These are phyloP conservation scores for Wallemia mellicola DNA, from an alignment of 1,284 basidiomycete species.

Conservation along the genomic window DNA sequence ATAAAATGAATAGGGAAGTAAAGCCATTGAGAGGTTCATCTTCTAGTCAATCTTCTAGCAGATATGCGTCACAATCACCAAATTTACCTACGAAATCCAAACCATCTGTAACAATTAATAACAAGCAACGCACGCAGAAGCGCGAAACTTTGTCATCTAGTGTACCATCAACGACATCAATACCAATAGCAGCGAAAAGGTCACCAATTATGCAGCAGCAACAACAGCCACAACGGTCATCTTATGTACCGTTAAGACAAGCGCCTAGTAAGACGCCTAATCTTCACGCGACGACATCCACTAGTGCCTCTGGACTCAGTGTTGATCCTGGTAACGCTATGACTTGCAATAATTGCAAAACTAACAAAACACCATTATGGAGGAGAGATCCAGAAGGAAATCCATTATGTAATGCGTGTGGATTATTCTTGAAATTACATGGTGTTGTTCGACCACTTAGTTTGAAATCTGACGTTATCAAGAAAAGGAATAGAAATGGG, in stretches of 20 bases:
- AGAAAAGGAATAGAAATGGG: constrained; percentile 30
- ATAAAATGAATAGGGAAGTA: neutral
- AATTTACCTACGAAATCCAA: neutral
- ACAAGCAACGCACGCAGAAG: no score
- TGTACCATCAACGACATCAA: neutral
- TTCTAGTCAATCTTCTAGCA: neutral
- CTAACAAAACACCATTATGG: constrained; percentile 85
- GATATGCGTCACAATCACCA: neutral
- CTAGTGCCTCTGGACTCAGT: neutral
- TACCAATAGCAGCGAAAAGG: constrained; percentile 4
- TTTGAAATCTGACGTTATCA: constrained; percentile 88
- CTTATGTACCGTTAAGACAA: neutral
- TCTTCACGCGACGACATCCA: neutral
- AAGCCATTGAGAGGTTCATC: neutral
- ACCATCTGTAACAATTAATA: neutral
- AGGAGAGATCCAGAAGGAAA: constrained; percentile 80
- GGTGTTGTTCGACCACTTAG: constrained; percentile 61
- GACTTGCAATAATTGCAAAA: constrained; percentile 75
- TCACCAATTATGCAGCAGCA: constrained; percentile 3
- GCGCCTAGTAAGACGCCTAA: neutral
- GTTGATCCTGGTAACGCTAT: constrained; percentile 17
- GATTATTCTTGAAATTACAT: constrained; percentile 1
- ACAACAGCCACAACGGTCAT: neutral
- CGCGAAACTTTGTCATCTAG: neutral
- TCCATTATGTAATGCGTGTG: constrained; percentile 26